A percentile compares a stretch with the other conserved stretches of the same genome.
phyloP scores from a whole-genome alignment of 345 rosid species.

The Cardamine resedifolia region DNA sequence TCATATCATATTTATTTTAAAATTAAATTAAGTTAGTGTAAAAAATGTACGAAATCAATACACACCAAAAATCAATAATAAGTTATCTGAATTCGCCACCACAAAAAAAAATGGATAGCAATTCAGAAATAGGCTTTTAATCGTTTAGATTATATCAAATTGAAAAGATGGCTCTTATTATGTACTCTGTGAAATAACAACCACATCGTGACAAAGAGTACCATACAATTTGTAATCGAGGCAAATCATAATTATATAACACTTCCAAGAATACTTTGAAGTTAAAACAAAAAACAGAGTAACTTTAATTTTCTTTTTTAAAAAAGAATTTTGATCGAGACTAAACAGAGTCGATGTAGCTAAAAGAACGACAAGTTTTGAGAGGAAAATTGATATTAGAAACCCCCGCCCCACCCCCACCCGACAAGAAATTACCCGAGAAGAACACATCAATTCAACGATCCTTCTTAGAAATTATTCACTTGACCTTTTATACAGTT shows the following conservation, averaged over 20 bases:
- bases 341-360: constrained; percentile 10
- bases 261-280: not conserved
- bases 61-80: too few relatives aligned
- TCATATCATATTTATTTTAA: not conserved
- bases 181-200: not conserved
- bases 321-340: constrained; percentile 3
- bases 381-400: not conserved
- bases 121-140: not conserved
- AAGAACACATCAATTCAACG: constrained; percentile 4
- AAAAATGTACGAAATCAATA: too few relatives aligned
- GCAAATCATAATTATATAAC: not conserved
- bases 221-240: not conserved
- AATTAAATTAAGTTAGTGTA: not conserved
- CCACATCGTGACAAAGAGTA: constrained; percentile 18
- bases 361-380: constrained; percentile 19
- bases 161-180: not conserved
- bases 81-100: too few relatives aligned
- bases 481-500: constrained; percentile 14
- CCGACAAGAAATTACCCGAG: constrained; percentile 23
- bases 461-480: constrained; percentile 30
- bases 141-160: not conserved
- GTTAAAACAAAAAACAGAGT: not conserved
- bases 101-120: not conserved
- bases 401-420: too few relatives aligned
- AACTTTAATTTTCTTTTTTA: not conserved